Evolutionary conservation across 176 grass and related monocot genomes (phyloP).

Genomic region (Triticum aestivum): IWGSC_CS_RefSeq_v2.1 NC_057796.1:435649965-435650464

Average conservation of each 20-base stretch:
- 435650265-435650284: constrained; percentile 17
- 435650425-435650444: constrained; percentile 62
- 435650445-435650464: constrained; percentile 35
- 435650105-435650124: constrained; percentile 63
- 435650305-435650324: constrained; percentile 74
- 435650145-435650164: neutral
- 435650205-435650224: neutral
- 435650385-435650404: constrained; percentile 65
- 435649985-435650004: neutral
- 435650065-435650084: constrained; percentile 63
- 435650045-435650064: constrained; percentile 61
- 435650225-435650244: neutral
- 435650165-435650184: neutral
- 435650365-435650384: constrained; percentile 90
- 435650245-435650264: neutral
- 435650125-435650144: neutral
- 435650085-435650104: constrained; percentile 72
- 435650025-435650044: constrained; percentile 39
- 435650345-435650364: constrained; percentile 73
- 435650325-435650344: constrained; percentile 65
- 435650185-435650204: neutral
- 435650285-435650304: constrained; percentile 63
- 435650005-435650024: constrained; percentile 25
- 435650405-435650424: constrained; percentile 63
- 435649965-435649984: neutral